Evolutionary conservation across 495 filamentous ascomycete species (phyloP), one percentile per base, ranked within the genome.

Genomic region (Penicillium roqueforti): DNA sequence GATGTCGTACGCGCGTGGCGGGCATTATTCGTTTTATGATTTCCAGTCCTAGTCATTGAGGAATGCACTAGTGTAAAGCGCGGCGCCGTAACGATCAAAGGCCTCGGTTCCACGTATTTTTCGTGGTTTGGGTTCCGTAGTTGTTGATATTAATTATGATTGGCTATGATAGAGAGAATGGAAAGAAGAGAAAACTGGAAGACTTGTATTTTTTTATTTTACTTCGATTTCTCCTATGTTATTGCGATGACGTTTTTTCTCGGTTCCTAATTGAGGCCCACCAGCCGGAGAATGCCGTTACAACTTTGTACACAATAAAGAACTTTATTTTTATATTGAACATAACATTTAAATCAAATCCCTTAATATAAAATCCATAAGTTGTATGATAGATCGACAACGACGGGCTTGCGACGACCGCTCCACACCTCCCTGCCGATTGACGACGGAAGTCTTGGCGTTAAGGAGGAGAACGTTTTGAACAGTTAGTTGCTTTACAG

Each of bases 1-100:
- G 72, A 75, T 55, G 66, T 71, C 47, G 65, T 68, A 54, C 72
- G 68, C 57, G 66, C 61, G 58, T 75, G 72, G 59, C 65, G 69
- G 58, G 68, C 71, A 73, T 72, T 59, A 54, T 60, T 62, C 20
- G 64, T 19, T 56, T 65, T 67, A 58, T 65, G 58, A 51, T 50
- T 59, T 36, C 56, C 56, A 42, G 54, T 54, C 52, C 59, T 59
- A 59, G 62, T 54, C 66, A 67, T 68, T 61, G 48, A 52, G 62
- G 55, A 48, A 54, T 54, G 60, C 48, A 51, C 48, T 57, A 58
- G 53, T 55, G 52, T 58, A 56, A 62, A 44, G 32, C 25, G 50
- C 48, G 41, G 26, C n/a, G 19, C 25, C 14, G 55, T 32, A 54
- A 60, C 25, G 51, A 51, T 31, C 49, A 18, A 39, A 45, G 48